A percentile compares a stretch with the other conserved stretches of the same genome.
Evolutionary conservation across 331 rosid species (phyloP).

Genomic region (Dryas integrifolia): DNA sequence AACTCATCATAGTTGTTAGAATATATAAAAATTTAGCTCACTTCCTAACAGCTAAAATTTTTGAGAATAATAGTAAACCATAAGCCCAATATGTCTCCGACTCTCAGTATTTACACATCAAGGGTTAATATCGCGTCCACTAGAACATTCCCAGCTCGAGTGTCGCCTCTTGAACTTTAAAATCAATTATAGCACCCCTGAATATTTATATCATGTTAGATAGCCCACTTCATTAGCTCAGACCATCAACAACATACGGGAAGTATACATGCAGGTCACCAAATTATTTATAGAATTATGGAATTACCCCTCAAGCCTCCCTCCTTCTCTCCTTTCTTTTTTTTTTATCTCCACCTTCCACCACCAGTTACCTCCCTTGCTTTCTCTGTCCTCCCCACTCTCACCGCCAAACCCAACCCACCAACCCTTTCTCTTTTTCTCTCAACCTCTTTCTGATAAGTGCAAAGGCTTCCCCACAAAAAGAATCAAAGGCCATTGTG

Average conservation of each 20-base stretch:
- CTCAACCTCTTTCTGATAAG: too few species aligned
- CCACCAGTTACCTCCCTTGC: not conserved
- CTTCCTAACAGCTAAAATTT: not conserved
- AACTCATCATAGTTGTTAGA: not conserved
- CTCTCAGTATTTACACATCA: too few species aligned
- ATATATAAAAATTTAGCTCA: not conserved
- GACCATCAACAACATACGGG: not conserved
- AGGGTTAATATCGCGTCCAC: too few species aligned
- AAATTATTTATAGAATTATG: not conserved
- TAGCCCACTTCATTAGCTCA: not conserved
- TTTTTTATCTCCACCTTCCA: not conserved
- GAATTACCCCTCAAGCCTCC: not conserved
- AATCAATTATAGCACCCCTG: not conserved
- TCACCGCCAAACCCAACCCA: too few species aligned
- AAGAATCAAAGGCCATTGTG: too few species aligned
- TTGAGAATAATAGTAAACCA: not conserved
- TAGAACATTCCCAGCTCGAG: too few species aligned
- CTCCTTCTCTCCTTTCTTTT: not conserved
- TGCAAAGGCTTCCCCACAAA: too few species aligned
- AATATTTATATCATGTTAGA: not conserved
- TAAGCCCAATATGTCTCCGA: not conserved
- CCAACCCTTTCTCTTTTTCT: too few species aligned
- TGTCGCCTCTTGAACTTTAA: too few species aligned
- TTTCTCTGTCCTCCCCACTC: not conserved
- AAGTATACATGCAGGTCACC: not conserved